Base-by-base conservation (phyloP, 2,329 filamentous ascomycete genomes). In the Cyclaneusma minus region DNA sequence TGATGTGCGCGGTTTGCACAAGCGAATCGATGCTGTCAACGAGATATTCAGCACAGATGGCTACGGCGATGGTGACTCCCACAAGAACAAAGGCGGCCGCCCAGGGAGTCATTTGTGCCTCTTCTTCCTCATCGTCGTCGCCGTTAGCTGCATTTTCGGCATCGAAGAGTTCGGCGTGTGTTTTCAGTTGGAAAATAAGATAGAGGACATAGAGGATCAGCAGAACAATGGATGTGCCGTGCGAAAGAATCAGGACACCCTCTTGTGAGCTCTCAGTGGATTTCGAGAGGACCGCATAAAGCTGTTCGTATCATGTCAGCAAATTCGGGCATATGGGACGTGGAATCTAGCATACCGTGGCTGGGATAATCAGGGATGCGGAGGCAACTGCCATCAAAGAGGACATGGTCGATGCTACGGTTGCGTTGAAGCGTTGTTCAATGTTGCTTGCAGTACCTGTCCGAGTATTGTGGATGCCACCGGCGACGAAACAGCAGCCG, bases 401-500 rank as follows among this genome's bases (percentile, higher is more conserved):
- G 1, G 64, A 68, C 64, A 70, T 84, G 21, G 81, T 85, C 38
- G 80, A 79, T 19, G 81, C 81, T 26, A 80, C 80, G 5, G 75
- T 82, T 7, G 64, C 62, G 35, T 82, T 78, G 52, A 87, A 89
- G 9, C 44, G 55, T 46, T 87, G 80, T 48, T 87, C 75, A 22
- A 52, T 58, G 25, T 55, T 49, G 15, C 60, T 40, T 20, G 74
- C 73, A 11, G 65, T 60, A 17, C 56, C 46, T 34, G 64, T 60
- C 30, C 56, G 57, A 45, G 64, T 63, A 53, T 73, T 70, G 35
- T 62, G 60, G 32, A 83, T 55, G 16, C 80, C 80, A 29, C 80
- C 80, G 29, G 79, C 65, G 37, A 84, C 59, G 56, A 83, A 83
- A 51, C 77, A 83, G 62, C 80, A 81, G 41, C 78, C 77, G 47